phyloP scores from a whole-genome alignment of 768 basidiomycete genomes.

The Daedalea quercina region DNA sequence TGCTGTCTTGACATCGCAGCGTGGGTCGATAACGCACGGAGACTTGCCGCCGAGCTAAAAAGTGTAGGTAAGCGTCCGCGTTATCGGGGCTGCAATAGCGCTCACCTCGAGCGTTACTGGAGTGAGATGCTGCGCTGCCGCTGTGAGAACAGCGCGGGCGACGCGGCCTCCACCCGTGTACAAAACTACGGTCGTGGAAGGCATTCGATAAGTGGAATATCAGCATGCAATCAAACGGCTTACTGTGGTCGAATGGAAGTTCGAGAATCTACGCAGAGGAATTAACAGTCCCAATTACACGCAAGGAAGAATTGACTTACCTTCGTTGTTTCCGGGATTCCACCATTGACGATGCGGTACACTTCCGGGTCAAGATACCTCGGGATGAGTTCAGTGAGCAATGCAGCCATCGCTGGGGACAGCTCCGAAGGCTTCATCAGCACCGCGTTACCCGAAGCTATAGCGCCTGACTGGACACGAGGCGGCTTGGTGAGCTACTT shows the following conservation, averaged over 20 bases:
- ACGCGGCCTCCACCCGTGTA: conserved; percentile 8
- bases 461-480: conserved; percentile 40
- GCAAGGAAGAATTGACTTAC: conserved; percentile 17
- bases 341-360: conserved; percentile 68
- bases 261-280: conserved; percentile 49
- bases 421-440: conserved; percentile 76
- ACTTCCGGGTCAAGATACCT: conserved; percentile 70
- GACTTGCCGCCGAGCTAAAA: conserved; percentile 41
- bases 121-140: conserved; percentile 71
- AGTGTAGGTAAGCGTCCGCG: conserved; percentile 34
- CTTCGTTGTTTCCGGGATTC: conserved; percentile 55
- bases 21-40: conserved; percentile 63
- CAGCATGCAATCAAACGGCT: conserved; percentile 10
- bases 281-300: not conserved
- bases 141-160: conserved; percentile 47
- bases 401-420: conserved; percentile 43
- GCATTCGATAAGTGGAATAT: not conserved
- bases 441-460: conserved; percentile 72
- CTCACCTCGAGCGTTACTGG: conserved; percentile 54
- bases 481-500: conserved; percentile 17
- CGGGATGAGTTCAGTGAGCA: conserved; percentile 62
- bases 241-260: conserved; percentile 61
- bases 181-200: conserved; percentile 3
- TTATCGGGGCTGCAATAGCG: conserved; percentile 21
- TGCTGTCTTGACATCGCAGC: conserved; percentile 51